These are phyloP conservation scores for Tetracentron sinense DNA, from an alignment of 164 flowering plant species.

Conservation along the genomic window DNA sequence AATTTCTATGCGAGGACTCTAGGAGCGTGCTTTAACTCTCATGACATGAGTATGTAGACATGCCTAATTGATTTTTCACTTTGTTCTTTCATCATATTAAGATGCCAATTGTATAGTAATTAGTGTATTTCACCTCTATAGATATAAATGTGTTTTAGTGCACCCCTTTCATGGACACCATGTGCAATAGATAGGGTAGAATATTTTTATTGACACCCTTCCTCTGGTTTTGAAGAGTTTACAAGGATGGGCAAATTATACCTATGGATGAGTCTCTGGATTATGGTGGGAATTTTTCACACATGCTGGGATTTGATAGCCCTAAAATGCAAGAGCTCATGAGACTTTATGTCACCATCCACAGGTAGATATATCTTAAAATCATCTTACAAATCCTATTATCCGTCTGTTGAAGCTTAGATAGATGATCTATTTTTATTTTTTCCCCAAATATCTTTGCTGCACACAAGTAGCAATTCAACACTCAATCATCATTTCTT, in stretches of 20 bases:
- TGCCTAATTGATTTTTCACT: too few species aligned
- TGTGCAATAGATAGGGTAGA: neutral
- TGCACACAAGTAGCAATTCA: neutral
- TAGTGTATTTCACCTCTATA: too few species aligned
- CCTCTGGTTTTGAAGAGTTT: conserved; percentile 48
- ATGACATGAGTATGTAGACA: too few species aligned
- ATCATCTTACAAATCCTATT: neutral
- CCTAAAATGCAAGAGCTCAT: conserved; percentile 92
- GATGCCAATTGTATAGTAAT: too few species aligned
- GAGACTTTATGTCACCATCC: conserved; percentile 96
- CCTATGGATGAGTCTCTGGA: conserved; percentile 73
- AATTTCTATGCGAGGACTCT: too few species aligned
- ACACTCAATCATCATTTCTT: neutral
- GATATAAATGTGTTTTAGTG: neutral
- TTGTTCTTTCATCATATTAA: too few species aligned
- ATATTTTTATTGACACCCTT: neutral
- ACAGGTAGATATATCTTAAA: conserved; percentile 46
- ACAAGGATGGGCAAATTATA: conserved; percentile 66
- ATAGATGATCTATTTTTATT: neutral
- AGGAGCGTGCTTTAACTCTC: too few species aligned
- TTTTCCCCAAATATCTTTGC: neutral
- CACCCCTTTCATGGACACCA: neutral
- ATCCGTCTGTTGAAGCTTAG: neutral
- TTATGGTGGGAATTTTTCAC: conserved; percentile 92
- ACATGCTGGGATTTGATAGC: conserved; percentile 91